A percentile compares a stretch with the other conserved stretches of the same genome.
phyloP scores from a whole-genome alignment of 768 basidiomycete species.

The Daedalea quercina region DNA sequence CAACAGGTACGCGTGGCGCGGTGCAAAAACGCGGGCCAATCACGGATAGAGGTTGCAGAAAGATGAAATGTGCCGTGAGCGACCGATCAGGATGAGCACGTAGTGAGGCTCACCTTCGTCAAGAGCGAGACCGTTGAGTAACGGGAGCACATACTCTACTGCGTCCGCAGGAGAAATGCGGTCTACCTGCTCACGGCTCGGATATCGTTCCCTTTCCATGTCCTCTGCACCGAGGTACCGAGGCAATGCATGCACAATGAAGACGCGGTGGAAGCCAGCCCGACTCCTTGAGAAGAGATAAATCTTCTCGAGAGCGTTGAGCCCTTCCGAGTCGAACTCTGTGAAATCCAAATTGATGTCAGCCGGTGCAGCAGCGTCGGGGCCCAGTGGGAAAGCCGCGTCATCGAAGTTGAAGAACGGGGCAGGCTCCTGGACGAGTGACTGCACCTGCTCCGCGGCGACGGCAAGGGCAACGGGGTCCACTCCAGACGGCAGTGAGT shows the following conservation, averaged over 20 bases:
- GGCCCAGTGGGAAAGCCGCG: not conserved
- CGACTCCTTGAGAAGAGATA: constrained; percentile 84
- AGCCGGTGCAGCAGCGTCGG: constrained; percentile 5
- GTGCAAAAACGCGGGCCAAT: not conserved
- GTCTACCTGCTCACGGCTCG: constrained; percentile 12
- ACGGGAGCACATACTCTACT: constrained; percentile 87
- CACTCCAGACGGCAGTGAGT: constrained; percentile 6
- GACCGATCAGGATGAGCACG: not conserved
- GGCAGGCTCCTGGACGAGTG: not conserved
- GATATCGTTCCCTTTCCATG: constrained; percentile 1
- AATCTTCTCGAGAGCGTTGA: constrained; percentile 84
- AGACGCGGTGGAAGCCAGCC: constrained; percentile 64
- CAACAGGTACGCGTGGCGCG: not conserved
- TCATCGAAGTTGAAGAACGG: constrained; percentile 2
- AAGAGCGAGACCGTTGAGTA: constrained; percentile 79
- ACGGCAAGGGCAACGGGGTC: not conserved
- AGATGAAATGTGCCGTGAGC: not conserved
- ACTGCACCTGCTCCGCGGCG: constrained; percentile 1
- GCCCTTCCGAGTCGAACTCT: constrained; percentile 67
- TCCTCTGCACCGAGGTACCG: constrained; percentile 46
- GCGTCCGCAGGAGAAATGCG: constrained; percentile 82
- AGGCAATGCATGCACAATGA: constrained; percentile 82
- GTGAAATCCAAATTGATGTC: constrained; percentile 29
- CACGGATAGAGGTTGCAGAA: not conserved
- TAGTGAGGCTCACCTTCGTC: constrained; percentile 60